These are phyloP conservation scores for Leucosporidium scottii DNA, from an alignment of 768 basidiomycete species.

Conservation along the genomic window DNA sequence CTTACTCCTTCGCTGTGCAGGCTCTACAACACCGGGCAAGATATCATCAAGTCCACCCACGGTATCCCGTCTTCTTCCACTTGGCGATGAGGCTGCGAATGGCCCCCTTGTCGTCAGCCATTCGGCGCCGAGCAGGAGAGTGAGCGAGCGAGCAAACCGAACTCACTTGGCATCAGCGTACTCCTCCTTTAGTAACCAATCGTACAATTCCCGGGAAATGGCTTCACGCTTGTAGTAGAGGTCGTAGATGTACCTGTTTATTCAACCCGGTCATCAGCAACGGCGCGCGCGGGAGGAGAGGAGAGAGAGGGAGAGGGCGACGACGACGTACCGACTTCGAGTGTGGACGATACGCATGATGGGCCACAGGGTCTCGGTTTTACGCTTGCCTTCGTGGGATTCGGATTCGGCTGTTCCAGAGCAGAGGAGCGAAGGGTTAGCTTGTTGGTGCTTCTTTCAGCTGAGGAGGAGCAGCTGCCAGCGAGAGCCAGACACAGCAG, in stretches of 20 bases:
- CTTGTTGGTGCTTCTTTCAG: background rate
- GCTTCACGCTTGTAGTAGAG: slow-evolving; percentile 98
- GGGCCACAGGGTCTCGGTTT: slow-evolving; percentile 86
- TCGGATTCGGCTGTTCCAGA: slow-evolving; percentile 65
- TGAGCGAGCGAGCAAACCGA: too few species aligned
- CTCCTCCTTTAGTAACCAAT: slow-evolving; percentile 94
- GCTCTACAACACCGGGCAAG: too few species aligned
- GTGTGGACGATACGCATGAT: slow-evolving; percentile 98
- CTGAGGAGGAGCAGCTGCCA: slow-evolving; percentile 35
- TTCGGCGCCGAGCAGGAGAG: too few species aligned
- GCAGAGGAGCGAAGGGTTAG: background rate
- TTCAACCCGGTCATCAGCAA: too few species aligned
- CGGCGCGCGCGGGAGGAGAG: background rate
- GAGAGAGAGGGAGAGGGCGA: background rate
- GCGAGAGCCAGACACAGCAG: background rate
- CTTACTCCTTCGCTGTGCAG: too few species aligned
- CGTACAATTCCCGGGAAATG: slow-evolving; percentile 75
- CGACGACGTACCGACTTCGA: slow-evolving; percentile 55
- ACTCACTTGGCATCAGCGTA: slow-evolving; percentile 94
- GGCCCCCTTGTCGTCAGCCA: too few species aligned
- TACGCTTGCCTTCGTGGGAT: slow-evolving; percentile 95
- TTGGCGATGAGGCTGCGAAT: slow-evolving; percentile 78
- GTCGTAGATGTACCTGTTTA: slow-evolving; percentile 80
- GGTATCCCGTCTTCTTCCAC: slow-evolving; percentile 98
- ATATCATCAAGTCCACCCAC: too few species aligned